Evolutionary conservation across 208 protist genomes (phyloP), one percentile per base, ranked within the genome.

Genomic region (Crithidia fasciculata): DNA sequence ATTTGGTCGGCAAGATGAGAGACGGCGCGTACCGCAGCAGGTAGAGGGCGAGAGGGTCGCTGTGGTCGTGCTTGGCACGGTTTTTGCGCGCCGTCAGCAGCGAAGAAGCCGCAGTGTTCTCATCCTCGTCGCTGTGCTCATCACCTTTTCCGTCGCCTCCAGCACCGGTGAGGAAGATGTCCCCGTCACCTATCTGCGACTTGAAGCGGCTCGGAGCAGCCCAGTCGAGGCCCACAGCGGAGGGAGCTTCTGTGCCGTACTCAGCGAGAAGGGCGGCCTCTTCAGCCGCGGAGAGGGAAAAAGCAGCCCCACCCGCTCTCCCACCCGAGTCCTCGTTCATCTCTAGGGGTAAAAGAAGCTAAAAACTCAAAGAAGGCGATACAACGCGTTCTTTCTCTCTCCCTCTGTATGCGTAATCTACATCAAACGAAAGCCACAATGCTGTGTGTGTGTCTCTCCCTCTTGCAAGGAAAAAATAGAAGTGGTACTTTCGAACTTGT

Each of bases 121-220:
- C 37, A 1, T 16, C 62, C 18, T 0, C 2, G 6, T 67, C 63
- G 0, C 55, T 18, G 44, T 55, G 52, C 5, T 69, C 75, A 52
- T 80, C 77, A 19, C 59, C 76, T 2, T 81, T 77, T 12, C 69
- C 76, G 15, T 58, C 75, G 28, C 47, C 57, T 6, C 19, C 50
- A 6, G 77, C 71, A 0, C 83, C 89, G 0, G 93, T 97, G 12
- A 97, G 78, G 63, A 97, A 97, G 5, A 97, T 67, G 47, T 91
- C 77, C 0, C 66, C 61, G 16, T 81, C 81, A 7, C 84, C 87
- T 54, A 93, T 81, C n/a, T 83, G 69, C 18, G 88, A 93, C 10
- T 81, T 76, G 65, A 87, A 92, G 2, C 64, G 80, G 60, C 88
- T 94, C 0, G 80, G 65, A 15, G 85, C 73, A 13, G 65, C 58